Conservation (phyloP, 139 green algal species). For the Raphidocelis subcapitata region DNA sequence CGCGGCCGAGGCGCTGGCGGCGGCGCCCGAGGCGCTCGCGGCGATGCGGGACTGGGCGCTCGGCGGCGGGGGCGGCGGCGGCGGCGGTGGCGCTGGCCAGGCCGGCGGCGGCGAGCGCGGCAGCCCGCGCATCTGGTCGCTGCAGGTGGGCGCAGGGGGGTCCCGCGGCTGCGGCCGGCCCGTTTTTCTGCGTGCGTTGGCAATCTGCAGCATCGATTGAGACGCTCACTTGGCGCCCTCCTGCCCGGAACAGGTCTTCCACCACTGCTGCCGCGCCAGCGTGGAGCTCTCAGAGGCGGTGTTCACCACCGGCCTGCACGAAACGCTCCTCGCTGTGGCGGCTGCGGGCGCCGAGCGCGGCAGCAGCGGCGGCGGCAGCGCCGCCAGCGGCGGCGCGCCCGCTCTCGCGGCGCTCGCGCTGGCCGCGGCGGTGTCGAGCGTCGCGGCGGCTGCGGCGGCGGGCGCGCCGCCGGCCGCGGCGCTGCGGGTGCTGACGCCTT, state of each 20-base stretch:
- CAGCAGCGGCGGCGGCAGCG: conserved; percentile 1
- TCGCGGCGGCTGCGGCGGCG: no score
- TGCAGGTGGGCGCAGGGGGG: no score
- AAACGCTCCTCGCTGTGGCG: conserved; percentile 49
- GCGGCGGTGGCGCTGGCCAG: no score
- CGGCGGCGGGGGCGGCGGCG: no score
- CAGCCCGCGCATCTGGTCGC: no score
- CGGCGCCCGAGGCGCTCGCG: conserved; percentile 12
- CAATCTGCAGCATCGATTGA: no score
- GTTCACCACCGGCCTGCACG: conserved; percentile 22
- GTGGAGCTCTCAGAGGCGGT: conserved; percentile 46
- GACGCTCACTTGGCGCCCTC: no score
- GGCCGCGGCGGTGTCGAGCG: no score
- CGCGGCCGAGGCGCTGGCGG: conserved; percentile 34
- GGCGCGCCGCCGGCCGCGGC: conserved; percentile 29
- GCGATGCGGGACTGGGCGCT: conserved; percentile 25
- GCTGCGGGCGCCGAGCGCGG: background rate
- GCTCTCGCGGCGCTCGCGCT: conserved; percentile 6
- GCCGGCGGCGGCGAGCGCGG: no score
- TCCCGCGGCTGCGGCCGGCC: no score
- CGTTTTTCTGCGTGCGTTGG: no score
- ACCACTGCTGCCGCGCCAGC: conserved; percentile 33
- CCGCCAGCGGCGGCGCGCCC: background rate
- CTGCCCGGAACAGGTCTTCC: conserved; percentile 40
- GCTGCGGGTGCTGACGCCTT: conserved; percentile 24